Conservation (phyloP, 2,329 filamentous ascomycete species). For the Colletotrichum sp. region DNA sequence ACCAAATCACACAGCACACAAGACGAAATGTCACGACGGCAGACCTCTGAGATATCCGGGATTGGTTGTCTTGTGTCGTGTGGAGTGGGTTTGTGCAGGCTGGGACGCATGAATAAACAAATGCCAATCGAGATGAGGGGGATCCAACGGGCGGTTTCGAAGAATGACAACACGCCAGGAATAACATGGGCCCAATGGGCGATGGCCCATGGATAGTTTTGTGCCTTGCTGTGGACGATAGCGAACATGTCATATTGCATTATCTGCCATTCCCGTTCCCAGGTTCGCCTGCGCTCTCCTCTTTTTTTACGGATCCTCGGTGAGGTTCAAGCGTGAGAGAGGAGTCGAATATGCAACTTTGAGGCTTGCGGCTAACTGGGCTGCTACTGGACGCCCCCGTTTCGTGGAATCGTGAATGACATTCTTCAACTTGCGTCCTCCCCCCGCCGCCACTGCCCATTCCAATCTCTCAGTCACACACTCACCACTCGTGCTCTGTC, state of each 20-base stretch:
- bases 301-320: not conserved
- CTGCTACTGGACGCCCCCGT: not conserved
- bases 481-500: not conserved
- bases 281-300: not conserved
- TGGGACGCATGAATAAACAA: constrained; percentile 19
- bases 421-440: not conserved
- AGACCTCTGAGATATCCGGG: not conserved
- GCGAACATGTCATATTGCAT: not conserved
- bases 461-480: not conserved
- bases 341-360: not conserved
- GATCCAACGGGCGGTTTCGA: not conserved
- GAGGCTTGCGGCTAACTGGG: not conserved
- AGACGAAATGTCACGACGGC: not conserved
- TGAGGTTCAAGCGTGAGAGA: not conserved
- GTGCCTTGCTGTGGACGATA: not conserved
- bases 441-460: not conserved
- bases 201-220: not conserved
- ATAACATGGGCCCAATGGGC: not conserved
- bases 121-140: constrained; percentile 16
- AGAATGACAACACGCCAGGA: not conserved
- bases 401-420: not conserved
- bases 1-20: not conserved
- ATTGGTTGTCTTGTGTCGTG: not conserved
- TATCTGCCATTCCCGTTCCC: not conserved
- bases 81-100: not conserved